Evolutionary conservation across 208 protist genomes (phyloP).

Genomic region (Acanthamoeba royreba): DNA sequence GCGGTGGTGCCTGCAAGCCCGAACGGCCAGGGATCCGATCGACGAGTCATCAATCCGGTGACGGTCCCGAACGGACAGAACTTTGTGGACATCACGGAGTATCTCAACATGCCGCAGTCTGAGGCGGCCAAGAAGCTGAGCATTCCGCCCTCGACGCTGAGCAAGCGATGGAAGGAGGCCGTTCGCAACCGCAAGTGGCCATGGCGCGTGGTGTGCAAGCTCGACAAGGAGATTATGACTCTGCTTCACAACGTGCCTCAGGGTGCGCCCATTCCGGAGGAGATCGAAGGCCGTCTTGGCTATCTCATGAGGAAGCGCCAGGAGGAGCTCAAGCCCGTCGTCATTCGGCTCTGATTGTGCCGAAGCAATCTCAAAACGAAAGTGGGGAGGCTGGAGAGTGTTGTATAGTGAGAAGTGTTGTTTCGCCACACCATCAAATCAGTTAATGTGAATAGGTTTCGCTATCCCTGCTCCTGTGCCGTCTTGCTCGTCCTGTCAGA

Average conservation of each 20-base stretch:
- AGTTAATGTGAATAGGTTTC: background rate
- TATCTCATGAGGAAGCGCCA: slow-evolving; percentile 58
- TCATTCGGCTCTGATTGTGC: slow-evolving; percentile 55
- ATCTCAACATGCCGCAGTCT: slow-evolving; percentile 62
- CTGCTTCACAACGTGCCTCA: slow-evolving; percentile 68
- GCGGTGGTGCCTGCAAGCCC: background rate
- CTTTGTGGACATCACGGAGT: slow-evolving; percentile 71
- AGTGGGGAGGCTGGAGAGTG: too few species aligned
- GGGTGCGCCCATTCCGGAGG: slow-evolving; percentile 41
- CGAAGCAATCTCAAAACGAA: background rate
- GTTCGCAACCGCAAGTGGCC: slow-evolving; percentile 69
- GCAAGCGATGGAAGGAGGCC: slow-evolving; percentile 73
- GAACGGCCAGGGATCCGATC: background rate
- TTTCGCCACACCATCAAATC: background rate
- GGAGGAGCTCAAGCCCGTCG: slow-evolving; percentile 59
- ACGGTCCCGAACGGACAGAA: slow-evolving; percentile 42
- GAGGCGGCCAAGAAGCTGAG: slow-evolving; percentile 67
- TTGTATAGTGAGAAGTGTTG: background rate
- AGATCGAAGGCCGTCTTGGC: slow-evolving; percentile 49
- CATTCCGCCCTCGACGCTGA: slow-evolving; percentile 70
- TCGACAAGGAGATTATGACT: slow-evolving; percentile 74
- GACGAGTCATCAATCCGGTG: slow-evolving; percentile 25
- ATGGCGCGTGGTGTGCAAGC: slow-evolving; percentile 60
- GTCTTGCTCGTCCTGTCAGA: background rate
- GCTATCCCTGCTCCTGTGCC: background rate